Evolutionary conservation across 352 stramenopile species (phyloP), one percentile per base, ranked within the genome.

Genomic region (Phytophthora cactorum): DNA sequence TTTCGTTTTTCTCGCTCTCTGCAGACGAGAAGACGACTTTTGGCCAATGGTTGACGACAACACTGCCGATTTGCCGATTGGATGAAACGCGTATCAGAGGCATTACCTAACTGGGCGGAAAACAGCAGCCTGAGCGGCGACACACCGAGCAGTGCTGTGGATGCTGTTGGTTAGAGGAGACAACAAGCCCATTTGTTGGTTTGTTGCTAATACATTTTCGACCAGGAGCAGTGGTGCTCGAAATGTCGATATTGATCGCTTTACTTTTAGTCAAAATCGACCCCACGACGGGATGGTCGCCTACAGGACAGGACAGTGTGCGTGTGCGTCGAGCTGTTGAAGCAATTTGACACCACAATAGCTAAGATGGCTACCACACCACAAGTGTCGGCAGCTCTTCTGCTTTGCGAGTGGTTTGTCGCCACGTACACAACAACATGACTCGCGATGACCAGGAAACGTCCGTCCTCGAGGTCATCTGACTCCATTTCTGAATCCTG

Each of bases 41-140:
- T 60, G 17, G 34, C 34, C 34, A 65, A 38, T 55, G 12, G 11
- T 9, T 50, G n/a, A 17, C 8, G 36, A 54, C 3, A 52, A 47
- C 36, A 15, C 1, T 51, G 31, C 4, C 46, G 46, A 59, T 61
- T 67, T 51, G 31, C 4, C 46, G 46, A 59, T 61, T 67, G 59
- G 59, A 28, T 50, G 25, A 61, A 53, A 54, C 4, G 14, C 39
- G 34, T 36, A 45, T 52, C 14, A 43, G 17, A 27, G 10, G 2
- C 61, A 52, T 68, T 68, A 68, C 38, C 60, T 68, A 68, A 68
- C 38, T 28, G 56, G 56, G 44, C 55, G 28, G 43, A 54, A 54
- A 43, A 41, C 29, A 34, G 22, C 12, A 43, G 36, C 5, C 39
- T 15, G 8, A 29, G 17, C 28, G 27, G 25, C 52, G 52, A 59